Conservation (phyloP, 805 yeast species). For the Pichia nanzhaoensis region DNA sequence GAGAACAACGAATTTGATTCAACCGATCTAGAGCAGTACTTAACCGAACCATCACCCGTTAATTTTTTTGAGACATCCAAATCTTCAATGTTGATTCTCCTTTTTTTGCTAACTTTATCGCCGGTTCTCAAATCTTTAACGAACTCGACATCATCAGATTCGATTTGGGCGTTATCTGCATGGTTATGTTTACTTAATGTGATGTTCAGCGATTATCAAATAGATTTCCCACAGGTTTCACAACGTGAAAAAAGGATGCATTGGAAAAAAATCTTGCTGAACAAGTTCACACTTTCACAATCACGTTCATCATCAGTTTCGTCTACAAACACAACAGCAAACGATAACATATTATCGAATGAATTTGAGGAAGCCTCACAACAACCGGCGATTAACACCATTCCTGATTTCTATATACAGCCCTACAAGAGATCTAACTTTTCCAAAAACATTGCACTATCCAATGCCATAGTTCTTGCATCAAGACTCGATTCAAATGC, state of each 20-base stretch:
- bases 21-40: constrained; percentile 19
- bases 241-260: constrained; percentile 5
- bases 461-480: constrained; percentile 84
- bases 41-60: constrained; percentile 25
- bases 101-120: constrained; percentile 69
- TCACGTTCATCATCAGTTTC: constrained; percentile 4
- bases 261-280: constrained; percentile 6
- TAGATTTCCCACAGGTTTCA: constrained; percentile 31
- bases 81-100: constrained; percentile 60
- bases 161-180: constrained; percentile 87
- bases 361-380: no score
- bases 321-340: neutral
- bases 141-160: constrained; percentile 83
- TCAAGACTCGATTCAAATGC: constrained; percentile 73
- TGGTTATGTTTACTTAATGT: constrained; percentile 71
- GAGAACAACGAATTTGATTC: neutral
- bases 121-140: constrained; percentile 89
- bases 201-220: constrained; percentile 59
- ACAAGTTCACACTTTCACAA: neutral
- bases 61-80: constrained; percentile 38
- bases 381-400: neutral
- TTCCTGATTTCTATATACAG: constrained; percentile 1
- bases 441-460: constrained; percentile 75
- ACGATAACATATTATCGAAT: no score
- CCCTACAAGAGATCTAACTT: constrained; percentile 39